Conservation (phyloP, 2,329 filamentous ascomycete species). For the Colletotrichum tabaci region DNA sequence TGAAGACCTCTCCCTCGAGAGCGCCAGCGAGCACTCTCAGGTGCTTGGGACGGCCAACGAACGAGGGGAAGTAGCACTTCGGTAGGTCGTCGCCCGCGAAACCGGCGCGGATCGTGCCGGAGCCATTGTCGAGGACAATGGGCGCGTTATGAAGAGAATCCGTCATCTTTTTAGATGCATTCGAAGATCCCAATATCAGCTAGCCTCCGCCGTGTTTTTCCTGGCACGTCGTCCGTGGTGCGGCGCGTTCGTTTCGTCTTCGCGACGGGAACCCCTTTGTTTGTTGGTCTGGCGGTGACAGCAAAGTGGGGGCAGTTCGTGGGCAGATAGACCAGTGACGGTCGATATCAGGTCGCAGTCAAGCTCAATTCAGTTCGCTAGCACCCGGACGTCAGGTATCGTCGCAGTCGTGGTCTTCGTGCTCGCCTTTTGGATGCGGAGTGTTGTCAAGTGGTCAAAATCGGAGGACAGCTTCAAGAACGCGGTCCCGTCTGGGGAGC, state of each 20-base stretch:
- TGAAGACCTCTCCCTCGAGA: conserved; percentile 96
- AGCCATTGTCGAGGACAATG: conserved; percentile 99
- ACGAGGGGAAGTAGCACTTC: conserved; percentile 97
- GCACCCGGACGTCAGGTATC: conserved; percentile 4
- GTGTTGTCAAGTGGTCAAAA: conserved; percentile 36
- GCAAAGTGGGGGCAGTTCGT: conserved; percentile 27
- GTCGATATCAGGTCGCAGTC: not conserved
- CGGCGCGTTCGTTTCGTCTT: conserved; percentile 30
- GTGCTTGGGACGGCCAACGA: conserved; percentile 96
- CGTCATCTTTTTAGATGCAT: conserved; percentile 59
- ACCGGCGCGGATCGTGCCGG: conserved; percentile 95
- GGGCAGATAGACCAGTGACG: not conserved
- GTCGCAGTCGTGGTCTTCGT: conserved; percentile 34
- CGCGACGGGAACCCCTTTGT: conserved; percentile 37
- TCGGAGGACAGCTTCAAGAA: conserved; percentile 43
- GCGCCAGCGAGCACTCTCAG: conserved; percentile 95
- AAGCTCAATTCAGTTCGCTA: not conserved
- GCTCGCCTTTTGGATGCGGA: conserved; percentile 12
- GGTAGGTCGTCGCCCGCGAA: conserved; percentile 97
- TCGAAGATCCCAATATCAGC: not conserved
- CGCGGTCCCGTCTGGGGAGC: conserved; percentile 43
- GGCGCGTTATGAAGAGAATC: conserved; percentile 92
- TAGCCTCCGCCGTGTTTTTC: conserved; percentile 3
- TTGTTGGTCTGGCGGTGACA: conserved; percentile 41
- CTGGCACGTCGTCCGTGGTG: conserved; percentile 15